phyloP scores from a whole-genome alignment of 768 basidiomycete species.

The Royoungia palumana region DNA sequence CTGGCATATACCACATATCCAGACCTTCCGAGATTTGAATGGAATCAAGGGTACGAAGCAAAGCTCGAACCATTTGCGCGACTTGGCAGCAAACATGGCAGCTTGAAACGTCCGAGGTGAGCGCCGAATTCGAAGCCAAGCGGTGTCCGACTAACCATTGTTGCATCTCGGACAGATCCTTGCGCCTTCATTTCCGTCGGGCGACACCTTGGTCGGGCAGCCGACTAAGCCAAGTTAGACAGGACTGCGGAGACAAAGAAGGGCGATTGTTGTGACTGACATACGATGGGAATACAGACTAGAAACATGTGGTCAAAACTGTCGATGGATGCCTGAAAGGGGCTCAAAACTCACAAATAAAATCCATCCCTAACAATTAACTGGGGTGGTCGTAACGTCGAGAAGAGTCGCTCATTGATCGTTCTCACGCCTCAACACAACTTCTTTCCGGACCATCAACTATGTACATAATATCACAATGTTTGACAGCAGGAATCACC shows the following conservation, averaged over 20 bases:
- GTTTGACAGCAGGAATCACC: too few species aligned
- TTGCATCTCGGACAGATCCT: slow-evolving; percentile 69
- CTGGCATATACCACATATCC: slow-evolving; percentile 71
- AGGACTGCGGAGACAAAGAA: slow-evolving; percentile 7
- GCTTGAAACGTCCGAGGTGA: slow-evolving; percentile 33
- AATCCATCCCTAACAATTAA: background rate
- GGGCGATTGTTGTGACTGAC: slow-evolving; percentile 32
- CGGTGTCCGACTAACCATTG: slow-evolving; percentile 46
- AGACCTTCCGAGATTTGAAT: slow-evolving; percentile 56
- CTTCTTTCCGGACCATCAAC: too few species aligned
- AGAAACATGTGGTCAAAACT: background rate
- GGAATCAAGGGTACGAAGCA: slow-evolving; percentile 74
- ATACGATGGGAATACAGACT: slow-evolving; percentile 54
- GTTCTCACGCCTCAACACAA: too few species aligned
- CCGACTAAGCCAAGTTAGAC: slow-evolving; percentile 49
- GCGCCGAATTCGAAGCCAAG: background rate
- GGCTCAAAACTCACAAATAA: background rate
- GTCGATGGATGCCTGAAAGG: too few species aligned
- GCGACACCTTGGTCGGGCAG: slow-evolving; percentile 56
- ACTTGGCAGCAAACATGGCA: slow-evolving; percentile 59
- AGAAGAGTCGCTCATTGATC: too few species aligned
- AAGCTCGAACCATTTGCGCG: slow-evolving; percentile 71
- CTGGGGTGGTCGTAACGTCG: too few species aligned
- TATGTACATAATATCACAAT: too few species aligned
- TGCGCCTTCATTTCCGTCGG: slow-evolving; percentile 49